These are phyloP conservation scores for Suillus hirtellus DNA, from an alignment of 768 basidiomycete genomes.

Conservation along the genomic window DNA sequence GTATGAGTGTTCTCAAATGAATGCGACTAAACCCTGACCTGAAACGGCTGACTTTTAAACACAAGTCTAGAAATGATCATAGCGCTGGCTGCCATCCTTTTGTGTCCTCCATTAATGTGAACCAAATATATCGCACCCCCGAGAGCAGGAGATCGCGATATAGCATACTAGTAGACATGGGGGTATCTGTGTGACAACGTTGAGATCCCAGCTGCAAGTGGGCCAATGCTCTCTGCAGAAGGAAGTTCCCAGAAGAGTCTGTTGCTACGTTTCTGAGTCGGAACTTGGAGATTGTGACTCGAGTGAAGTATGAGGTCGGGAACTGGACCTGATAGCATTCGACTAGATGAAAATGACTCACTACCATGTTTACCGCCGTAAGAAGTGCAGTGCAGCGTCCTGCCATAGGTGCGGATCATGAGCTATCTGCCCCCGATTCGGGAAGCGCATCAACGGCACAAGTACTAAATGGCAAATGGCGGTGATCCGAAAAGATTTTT, in stretches of 20 bases:
- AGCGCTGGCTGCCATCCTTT: neutral
- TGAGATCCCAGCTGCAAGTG: neutral
- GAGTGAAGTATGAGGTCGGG: neutral
- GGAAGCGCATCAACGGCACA: neutral
- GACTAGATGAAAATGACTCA: conserved; percentile 1
- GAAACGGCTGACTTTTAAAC: neutral
- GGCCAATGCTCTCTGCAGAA: neutral
- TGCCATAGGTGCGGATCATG: conserved; percentile 2
- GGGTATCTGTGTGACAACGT: neutral
- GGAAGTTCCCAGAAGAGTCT: neutral
- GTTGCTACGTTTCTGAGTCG: neutral
- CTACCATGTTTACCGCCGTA: neutral
- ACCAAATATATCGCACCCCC: neutral
- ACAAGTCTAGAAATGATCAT: neutral
- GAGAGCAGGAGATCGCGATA: neutral
- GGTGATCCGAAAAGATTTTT: conserved; percentile 2
- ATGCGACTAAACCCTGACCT: conserved; percentile 1
- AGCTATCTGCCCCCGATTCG: neutral
- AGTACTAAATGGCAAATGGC: neutral
- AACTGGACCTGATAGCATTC: neutral
- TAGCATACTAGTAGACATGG: neutral
- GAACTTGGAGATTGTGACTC: neutral
- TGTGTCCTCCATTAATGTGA: neutral
- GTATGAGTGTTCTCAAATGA: neutral
- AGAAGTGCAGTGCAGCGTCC: neutral